Percentiles rank a stretch among this genome's conserved stretches.
These are phyloP conservation scores for Sporothrix euskadiensis DNA, from an alignment of 2,329 filamentous ascomycete species.

Conservation along the genomic window DNA sequence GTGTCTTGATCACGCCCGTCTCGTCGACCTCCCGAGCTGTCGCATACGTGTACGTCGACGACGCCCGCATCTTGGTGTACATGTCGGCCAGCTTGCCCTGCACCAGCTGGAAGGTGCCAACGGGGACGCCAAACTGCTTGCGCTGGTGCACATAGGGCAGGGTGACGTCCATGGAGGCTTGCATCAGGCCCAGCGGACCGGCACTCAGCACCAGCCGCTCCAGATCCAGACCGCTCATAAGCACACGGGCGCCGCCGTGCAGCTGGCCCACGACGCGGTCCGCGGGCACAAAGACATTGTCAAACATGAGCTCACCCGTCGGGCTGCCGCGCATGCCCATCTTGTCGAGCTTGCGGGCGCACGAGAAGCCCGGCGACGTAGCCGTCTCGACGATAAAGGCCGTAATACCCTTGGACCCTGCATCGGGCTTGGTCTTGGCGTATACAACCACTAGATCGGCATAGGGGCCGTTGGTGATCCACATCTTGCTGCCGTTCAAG, in stretches of 20 bases:
- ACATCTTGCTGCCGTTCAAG: conserved; percentile 94
- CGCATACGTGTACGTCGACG: conserved; percentile 81
- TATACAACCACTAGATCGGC: conserved; percentile 95
- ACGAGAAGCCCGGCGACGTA: conserved; percentile 72
- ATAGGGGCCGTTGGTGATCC: conserved; percentile 98
- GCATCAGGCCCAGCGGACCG: conserved; percentile 92
- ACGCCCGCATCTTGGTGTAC: conserved; percentile 89
- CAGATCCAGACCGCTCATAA: conserved; percentile 95
- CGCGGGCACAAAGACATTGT: conserved; percentile 82
- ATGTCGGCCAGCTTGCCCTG: conserved; percentile 95
- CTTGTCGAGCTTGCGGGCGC: conserved; percentile 91
- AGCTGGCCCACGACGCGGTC: conserved; percentile 78
- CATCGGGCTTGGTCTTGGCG: conserved; percentile 83
- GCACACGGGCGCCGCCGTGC: conserved; percentile 80
- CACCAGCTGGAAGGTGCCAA: conserved; percentile 85
- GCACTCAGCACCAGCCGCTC: conserved; percentile 90
- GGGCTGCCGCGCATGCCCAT: conserved; percentile 97
- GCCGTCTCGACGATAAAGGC: conserved; percentile 81
- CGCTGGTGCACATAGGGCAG: conserved; percentile 87
- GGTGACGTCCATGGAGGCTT: conserved; percentile 79
- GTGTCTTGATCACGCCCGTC: conserved; percentile 69
- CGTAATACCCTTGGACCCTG: conserved; percentile 86
- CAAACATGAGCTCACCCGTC: conserved; percentile 90
- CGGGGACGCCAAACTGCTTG: conserved; percentile 82
- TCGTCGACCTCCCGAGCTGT: conserved; percentile 82